Evolutionary conservation across 352 stramenopile species (phyloP), one percentile per base, ranked within the genome.

Genomic region (Phytophthora macrochlamydospora): DNA sequence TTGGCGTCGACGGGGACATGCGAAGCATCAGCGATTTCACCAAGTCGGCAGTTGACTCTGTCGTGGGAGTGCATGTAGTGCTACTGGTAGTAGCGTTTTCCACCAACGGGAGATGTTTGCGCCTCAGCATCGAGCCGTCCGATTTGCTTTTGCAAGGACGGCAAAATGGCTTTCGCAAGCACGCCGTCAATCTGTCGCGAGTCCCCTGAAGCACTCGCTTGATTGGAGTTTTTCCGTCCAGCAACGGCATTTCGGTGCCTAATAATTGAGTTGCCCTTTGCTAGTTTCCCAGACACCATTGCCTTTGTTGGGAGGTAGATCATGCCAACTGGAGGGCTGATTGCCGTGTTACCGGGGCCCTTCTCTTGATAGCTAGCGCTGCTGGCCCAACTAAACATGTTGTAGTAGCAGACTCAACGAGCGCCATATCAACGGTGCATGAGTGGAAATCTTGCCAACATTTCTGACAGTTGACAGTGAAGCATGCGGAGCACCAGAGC

Each of bases 401-500:
- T 11, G 31, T 55, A 9, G 54, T n/a, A 46, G 55, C 2, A 50
- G 59, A 31, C 52, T 44, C 38, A 1, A 80, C 32, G 3, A 37
- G 46, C 1, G 64, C 69, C 45, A 68, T 71, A 53, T 90, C 83
- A 32, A 90, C 83, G 1, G 58, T 69, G 2, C 79, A 79, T 8
- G 69, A 57, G 44, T 91, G 83, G n/a, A 66, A 53, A 1, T 57
- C 50, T 33, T 83, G 71, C 83, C 83, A 91, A 51, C 83, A 91
- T 8, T 56, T 55, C 6, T 68, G 46, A 33, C 83, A 91, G 45
- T 65, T 86, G 2, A 91, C 83, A 1, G 68, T 75, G 45, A 91
- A 91, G 54, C 83, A 91, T 3, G 74, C 70, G 1, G 83, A 73
- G 33, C 83, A 91, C 83, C 83, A 91, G 6, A 91, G 61, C 13